Evolutionary conservation across 306 rosid genomes (phyloP).

Genomic region (Quercus alba): DNA sequence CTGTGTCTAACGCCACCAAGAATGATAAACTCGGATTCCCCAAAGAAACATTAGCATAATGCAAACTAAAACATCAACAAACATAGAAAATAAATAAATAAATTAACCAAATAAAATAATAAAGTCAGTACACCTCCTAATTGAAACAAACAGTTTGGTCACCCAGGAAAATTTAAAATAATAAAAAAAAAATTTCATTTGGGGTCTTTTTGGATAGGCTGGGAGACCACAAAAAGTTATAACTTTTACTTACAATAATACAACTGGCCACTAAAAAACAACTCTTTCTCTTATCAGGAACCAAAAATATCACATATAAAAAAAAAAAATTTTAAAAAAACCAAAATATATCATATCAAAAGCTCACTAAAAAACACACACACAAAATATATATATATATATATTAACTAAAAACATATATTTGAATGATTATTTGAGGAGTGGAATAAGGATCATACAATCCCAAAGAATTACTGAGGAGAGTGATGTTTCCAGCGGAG

Average conservation of each 20-base stretch:
- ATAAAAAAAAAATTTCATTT: background rate
- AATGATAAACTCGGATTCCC: slow-evolving; percentile 75
- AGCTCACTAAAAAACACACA: no score
- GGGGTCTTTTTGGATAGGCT: background rate
- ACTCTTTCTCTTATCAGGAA: no score
- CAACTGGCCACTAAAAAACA: background rate
- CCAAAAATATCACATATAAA: no score
- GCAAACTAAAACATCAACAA: slow-evolving; percentile 60
- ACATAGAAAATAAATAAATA: background rate
- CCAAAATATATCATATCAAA: background rate
- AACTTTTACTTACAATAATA: no score
- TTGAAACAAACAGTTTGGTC: background rate
- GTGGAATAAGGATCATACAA: slow-evolving; percentile 37
- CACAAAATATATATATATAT: no score
- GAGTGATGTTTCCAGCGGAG: slow-evolving; percentile 45
- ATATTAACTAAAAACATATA: background rate
- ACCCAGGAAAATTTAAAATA: no score
- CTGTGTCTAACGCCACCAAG: background rate
- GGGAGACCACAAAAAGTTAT: background rate
- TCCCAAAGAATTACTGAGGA: slow-evolving; percentile 39
- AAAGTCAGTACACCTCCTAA: no score
- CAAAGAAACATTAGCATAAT: slow-evolving; percentile 78
- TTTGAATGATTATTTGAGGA: background rate
- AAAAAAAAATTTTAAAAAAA: background rate
- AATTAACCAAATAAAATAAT: background rate